phyloP scores from a whole-genome alignment of 345 rosid genomes.

The Eucalyptus marginata region DNA sequence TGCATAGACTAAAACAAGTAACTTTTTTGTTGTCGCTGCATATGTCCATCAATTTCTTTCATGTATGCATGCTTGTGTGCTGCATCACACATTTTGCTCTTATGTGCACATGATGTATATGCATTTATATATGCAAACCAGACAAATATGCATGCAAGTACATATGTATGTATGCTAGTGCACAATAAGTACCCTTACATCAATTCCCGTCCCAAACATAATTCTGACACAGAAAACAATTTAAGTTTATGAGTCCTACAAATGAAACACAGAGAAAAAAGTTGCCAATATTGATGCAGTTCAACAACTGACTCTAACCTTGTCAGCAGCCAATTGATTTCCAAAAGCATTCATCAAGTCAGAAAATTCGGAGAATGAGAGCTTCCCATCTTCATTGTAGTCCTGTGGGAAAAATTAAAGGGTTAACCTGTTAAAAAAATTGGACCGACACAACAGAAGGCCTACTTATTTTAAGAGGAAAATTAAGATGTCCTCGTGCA shows the following conservation, averaged over 20 bases:
- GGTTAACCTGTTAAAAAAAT: neutral
- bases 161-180: neutral
- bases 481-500: neutral
- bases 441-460: neutral
- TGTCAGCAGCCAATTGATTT: constrained; percentile 54
- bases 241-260: neutral
- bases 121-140: neutral
- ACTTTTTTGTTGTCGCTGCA: neutral
- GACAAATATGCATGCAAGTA: neutral
- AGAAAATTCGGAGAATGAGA: constrained; percentile 69
- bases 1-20: neutral
- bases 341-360: constrained; percentile 76
- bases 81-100: neutral
- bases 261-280: neutral
- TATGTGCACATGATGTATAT: neutral
- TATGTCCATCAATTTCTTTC: neutral
- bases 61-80: neutral
- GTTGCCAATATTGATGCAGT: neutral
- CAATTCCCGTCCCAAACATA: neutral
- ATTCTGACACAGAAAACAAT: neutral
- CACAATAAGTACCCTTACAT: neutral
- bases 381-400: constrained; percentile 71
- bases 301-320: constrained; percentile 34
- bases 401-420: constrained; percentile 25
- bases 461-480: neutral